Evolutionary conservation across 306 rosid genomes (phyloP).

Genomic region (Acacia confusa): DNA sequence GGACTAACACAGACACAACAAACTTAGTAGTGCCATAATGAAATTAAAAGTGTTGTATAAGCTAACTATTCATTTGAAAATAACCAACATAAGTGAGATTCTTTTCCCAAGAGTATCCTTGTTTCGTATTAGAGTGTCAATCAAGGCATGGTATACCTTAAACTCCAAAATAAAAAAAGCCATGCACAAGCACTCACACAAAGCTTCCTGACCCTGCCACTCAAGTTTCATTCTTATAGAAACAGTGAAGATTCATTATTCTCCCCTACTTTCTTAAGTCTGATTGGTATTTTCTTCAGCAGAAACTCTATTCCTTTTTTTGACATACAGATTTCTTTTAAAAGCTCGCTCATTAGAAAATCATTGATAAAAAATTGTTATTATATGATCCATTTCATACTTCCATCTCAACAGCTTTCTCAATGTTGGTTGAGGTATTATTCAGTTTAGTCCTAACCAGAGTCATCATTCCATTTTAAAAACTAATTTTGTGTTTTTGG

Average conservation of each 20-base stretch:
- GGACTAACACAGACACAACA: neutral
- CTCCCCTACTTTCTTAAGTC: neutral
- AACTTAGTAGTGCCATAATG: neutral
- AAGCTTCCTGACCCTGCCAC: neutral
- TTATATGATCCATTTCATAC: conserved; percentile 16
- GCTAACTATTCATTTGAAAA: neutral
- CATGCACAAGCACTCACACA: neutral
- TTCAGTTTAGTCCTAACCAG: neutral
- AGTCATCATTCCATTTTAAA: conserved; percentile 4
- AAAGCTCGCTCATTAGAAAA: neutral
- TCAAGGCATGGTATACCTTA: conserved; percentile 24
- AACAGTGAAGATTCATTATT: neutral
- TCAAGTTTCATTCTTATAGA: neutral
- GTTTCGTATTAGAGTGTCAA: neutral
- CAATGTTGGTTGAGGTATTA: neutral
- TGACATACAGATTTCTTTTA: neutral
- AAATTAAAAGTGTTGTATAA: neutral
- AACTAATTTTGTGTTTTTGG: neutral
- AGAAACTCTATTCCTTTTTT: conserved; percentile 19
- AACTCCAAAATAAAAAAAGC: conserved; percentile 8
- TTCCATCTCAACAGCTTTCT: conserved; percentile 13
- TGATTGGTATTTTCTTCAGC: conserved; percentile 19
- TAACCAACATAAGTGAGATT: neutral
- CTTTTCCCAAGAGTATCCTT: neutral
- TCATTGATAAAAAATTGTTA: neutral